Base-by-base conservation (phyloP, 2,329 filamentous ascomycete species). In the Phaeosphaeria sp. region DNA sequence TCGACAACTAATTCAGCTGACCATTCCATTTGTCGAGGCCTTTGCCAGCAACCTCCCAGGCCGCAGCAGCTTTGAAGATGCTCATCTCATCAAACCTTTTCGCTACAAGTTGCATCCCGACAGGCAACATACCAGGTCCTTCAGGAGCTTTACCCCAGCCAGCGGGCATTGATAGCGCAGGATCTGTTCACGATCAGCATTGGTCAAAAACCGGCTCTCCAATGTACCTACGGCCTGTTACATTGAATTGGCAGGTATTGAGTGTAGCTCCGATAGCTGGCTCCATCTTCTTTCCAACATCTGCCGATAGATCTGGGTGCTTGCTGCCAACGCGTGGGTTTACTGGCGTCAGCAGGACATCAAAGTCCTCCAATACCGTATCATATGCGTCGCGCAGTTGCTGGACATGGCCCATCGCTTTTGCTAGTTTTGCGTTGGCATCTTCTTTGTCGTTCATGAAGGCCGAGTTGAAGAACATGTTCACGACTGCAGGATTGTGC, bases 361-460 rank as follows among this genome's bases (percentile, higher is more conserved):
- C 83, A n/a, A 80, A 73, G 0, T 76, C 65, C 22, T 70, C 66
- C 7, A 84, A 65, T 0, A 76, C 81, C 13, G 63, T 59, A 61
- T 84, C 81, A 64, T 85, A 85, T 3, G 80, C 81, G 4, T 77
- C 80, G 2, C 81, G 75, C 22, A 85, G 71, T 66, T 83, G 71
- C 49, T 79, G 77, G 1, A 80, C 78, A 54, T 82, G 79, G 43
- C 78, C 77, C 56, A 83, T 74, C 0, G 81, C 81, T 69, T 84
- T 84, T 33, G 76, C 78, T 33, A 80, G 75, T 8, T 78, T 67
- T 6, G 61, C 49, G 13, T 71, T 64, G 3, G 69, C 69, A 53
- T 72, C 54, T 2, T 55, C 68, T 43, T 69, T 71, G 17, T 65
- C 61, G 39, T 72, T 64, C 47, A 75, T 56, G 43, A 74, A 69